phyloP scores from a whole-genome alignment of 2,329 filamentous ascomycete genomes.

The Nannizziopsis barbatae region DNA sequence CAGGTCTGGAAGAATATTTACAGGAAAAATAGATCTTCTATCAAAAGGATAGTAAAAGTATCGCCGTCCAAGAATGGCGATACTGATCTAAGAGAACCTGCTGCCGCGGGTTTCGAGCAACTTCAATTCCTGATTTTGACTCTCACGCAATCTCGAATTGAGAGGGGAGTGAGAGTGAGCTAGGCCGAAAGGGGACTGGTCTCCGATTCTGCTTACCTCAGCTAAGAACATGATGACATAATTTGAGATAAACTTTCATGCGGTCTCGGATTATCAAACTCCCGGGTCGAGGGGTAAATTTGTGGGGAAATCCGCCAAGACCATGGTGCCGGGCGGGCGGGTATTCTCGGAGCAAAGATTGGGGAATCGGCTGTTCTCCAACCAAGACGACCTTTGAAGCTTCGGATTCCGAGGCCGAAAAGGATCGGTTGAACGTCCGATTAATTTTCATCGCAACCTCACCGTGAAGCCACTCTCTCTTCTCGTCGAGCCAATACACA shows the following conservation, averaged over 20 bases:
- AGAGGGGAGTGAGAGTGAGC: no score
- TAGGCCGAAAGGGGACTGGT: no score
- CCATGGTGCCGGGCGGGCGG: background rate
- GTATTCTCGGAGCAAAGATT: background rate
- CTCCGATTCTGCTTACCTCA: no score
- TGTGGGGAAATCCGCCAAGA: background rate
- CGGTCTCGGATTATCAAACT: background rate
- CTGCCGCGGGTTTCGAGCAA: no score
- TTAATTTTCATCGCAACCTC: constrained; percentile 6
- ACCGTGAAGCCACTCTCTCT: background rate
- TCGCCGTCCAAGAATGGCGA: no score
- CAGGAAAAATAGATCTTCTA: no score
- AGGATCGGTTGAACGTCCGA: background rate
- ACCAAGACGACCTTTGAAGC: background rate
- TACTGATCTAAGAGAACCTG: no score
- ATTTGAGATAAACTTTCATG: background rate
- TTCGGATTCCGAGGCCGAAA: background rate
- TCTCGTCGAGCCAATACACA: background rate
- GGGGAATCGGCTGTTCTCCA: background rate
- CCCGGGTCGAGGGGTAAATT: background rate
- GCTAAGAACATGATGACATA: no score
- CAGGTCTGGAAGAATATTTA: no score
- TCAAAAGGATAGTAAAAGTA: no score
- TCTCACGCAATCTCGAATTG: no score
- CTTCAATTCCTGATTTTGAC: no score